Conservation (phyloP, 2,329 filamentous ascomycete species). For the Scleromitrula shiraiana region DNA sequence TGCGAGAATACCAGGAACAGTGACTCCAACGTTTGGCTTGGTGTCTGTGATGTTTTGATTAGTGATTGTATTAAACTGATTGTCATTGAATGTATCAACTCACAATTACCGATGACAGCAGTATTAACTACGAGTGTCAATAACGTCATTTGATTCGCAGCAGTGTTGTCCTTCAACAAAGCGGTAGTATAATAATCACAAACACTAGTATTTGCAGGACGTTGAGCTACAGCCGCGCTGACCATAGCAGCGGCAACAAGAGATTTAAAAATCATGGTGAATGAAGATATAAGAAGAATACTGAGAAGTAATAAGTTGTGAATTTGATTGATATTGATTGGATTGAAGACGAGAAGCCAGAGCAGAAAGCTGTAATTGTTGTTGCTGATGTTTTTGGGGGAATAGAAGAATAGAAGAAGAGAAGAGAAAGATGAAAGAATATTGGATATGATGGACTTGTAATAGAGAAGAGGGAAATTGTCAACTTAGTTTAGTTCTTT, state of each 20-base stretch:
- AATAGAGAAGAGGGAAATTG: too few relatives aligned
- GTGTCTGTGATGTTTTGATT: constrained; percentile 35
- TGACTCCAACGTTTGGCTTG: constrained; percentile 42
- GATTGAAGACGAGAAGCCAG: neutral
- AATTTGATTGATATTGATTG: neutral
- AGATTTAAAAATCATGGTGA: constrained; percentile 21
- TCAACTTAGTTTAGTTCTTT: too few relatives aligned
- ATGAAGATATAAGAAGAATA: neutral
- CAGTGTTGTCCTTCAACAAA: constrained; percentile 51
- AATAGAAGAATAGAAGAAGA: too few relatives aligned
- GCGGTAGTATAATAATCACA: constrained; percentile 58
- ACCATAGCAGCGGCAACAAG: constrained; percentile 13
- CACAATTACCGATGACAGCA: constrained; percentile 55
- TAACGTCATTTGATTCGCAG: constrained; percentile 47
- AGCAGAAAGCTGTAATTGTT: too few relatives aligned
- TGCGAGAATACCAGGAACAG: constrained; percentile 50
- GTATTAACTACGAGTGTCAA: constrained; percentile 53
- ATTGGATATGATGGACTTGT: too few relatives aligned
- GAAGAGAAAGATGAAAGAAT: too few relatives aligned
- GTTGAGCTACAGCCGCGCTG: constrained; percentile 30
- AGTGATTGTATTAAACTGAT: too few relatives aligned
- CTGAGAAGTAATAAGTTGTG: neutral
- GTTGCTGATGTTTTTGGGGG: too few relatives aligned
- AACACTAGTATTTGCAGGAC: constrained; percentile 42
- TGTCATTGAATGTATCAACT: too few relatives aligned